Conservation (phyloP, 495 filamentous ascomycete genomes). For the Hypomontagnella monticulosa region DNA sequence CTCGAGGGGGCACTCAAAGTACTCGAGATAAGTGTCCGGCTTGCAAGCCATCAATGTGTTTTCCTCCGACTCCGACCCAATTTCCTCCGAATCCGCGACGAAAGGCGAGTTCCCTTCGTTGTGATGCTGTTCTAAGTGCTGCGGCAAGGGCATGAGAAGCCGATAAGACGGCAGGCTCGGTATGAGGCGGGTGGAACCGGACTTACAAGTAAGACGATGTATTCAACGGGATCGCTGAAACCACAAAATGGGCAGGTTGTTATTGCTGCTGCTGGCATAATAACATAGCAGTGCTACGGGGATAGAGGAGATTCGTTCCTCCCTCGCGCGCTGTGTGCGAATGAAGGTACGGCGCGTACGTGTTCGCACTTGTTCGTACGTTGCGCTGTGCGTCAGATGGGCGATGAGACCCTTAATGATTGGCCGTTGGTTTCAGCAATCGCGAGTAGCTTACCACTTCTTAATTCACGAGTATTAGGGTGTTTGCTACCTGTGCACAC, state of each 20-base stretch:
- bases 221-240: slow-evolving; percentile 48
- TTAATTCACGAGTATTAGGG: background rate
- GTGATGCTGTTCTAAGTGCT: slow-evolving; percentile 69
- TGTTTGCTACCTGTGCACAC: background rate
- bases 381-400: background rate
- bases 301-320: background rate
- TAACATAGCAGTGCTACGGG: background rate
- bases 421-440: slow-evolving; percentile 8
- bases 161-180: background rate
- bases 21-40: slow-evolving; percentile 53
- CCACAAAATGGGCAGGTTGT: slow-evolving; percentile 59
- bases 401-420: background rate
- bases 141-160: slow-evolving; percentile 4
- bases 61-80: slow-evolving; percentile 25
- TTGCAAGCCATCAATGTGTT: slow-evolving; percentile 13
- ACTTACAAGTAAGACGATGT: slow-evolving; percentile 55
- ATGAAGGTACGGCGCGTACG: too few species aligned
- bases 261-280: slow-evolving; percentile 15
- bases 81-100: slow-evolving; percentile 49
- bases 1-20: slow-evolving; percentile 72
- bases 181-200: background rate
- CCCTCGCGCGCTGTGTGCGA: too few species aligned
- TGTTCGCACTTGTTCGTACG: background rate
- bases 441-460: background rate
- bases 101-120: slow-evolving; percentile 65